Evolutionary conservation across 1,284 basidiomycete genomes (phyloP).

Genomic region (Neotropicomus parvogracilis): DNA sequence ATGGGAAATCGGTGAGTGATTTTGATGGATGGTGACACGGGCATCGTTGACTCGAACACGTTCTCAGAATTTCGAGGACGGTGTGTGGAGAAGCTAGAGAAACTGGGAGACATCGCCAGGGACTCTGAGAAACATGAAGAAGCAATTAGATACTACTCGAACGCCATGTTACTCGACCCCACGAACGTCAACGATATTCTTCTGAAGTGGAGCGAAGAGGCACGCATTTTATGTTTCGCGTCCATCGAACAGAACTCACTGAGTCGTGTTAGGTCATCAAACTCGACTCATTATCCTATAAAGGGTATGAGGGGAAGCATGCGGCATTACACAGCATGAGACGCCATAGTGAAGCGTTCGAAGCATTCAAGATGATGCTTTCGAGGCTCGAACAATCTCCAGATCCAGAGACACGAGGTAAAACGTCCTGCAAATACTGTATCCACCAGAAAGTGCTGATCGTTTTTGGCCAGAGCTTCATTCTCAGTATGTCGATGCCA

Average conservation of each 20-base stretch:
- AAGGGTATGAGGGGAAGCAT: neutral
- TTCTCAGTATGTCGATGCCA: neutral
- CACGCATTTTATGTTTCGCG: too few relatives aligned
- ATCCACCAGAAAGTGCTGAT: neutral
- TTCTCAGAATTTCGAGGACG: neutral
- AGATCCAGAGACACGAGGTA: neutral
- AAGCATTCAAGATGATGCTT: constrained; percentile 3
- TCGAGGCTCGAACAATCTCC: neutral
- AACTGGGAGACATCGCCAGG: neutral
- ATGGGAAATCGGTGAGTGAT: neutral
- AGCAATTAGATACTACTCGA: neutral
- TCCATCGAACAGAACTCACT: too few relatives aligned
- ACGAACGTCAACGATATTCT: neutral
- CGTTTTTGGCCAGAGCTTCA: neutral
- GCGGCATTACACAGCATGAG: neutral
- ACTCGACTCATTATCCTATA: neutral
- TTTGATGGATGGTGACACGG: neutral
- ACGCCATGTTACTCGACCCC: neutral
- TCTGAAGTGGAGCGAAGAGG: neutral
- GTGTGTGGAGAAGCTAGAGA: neutral
- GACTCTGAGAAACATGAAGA: neutral
- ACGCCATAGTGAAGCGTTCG: neutral
- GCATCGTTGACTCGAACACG: neutral
- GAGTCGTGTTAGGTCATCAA: neutral
- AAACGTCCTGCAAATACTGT: neutral